Evolutionary conservation across 2,329 filamentous ascomycete genomes (phyloP).

Genomic region (Neofusicoccum umdonicola): DNA sequence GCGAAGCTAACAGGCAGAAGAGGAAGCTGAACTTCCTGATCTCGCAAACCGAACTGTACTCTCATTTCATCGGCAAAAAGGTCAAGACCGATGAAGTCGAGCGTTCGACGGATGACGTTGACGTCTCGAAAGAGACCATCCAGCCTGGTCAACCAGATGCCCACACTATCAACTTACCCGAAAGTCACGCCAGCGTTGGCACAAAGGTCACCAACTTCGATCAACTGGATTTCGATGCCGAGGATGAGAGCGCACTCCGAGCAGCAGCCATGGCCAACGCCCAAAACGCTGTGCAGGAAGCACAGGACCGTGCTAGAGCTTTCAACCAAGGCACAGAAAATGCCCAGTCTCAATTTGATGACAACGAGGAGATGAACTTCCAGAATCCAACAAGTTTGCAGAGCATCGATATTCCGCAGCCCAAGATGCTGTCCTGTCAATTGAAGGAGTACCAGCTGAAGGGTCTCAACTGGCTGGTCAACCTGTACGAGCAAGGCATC

Average conservation of each 20-base stretch:
- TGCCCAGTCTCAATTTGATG: constrained; percentile 70
- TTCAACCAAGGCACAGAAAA: constrained; percentile 73
- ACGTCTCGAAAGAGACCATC: constrained; percentile 50
- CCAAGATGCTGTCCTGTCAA: constrained; percentile 87
- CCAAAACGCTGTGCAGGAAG: constrained; percentile 91
- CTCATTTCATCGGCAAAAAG: constrained; percentile 99
- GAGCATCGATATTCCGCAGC: constrained; percentile 90
- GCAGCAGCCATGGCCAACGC: constrained; percentile 92
- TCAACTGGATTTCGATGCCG: constrained; percentile 91
- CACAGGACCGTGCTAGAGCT: constrained; percentile 84
- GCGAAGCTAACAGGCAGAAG: constrained; percentile 95
- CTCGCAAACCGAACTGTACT: constrained; percentile 97
- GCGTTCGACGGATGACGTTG: constrained; percentile 77
- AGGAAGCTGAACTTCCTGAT: constrained; percentile 99
- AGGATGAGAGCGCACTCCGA: constrained; percentile 78
- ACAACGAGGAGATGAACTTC: constrained; percentile 99
- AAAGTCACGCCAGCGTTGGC: constrained; percentile 50
- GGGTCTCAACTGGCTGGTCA: constrained; percentile 98
- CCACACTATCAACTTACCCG: constrained; percentile 48
- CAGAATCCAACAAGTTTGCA: constrained; percentile 96
- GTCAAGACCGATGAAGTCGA: constrained; percentile 97
- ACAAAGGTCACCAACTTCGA: constrained; percentile 89
- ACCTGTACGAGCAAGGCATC: constrained; percentile 98
- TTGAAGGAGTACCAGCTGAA: constrained; percentile 99
- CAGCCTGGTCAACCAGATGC: constrained; percentile 37